These are phyloP conservation scores for Trichoderma cornu-damae DNA, from an alignment of 2,329 filamentous ascomycete genomes.

Conservation along the genomic window DNA sequence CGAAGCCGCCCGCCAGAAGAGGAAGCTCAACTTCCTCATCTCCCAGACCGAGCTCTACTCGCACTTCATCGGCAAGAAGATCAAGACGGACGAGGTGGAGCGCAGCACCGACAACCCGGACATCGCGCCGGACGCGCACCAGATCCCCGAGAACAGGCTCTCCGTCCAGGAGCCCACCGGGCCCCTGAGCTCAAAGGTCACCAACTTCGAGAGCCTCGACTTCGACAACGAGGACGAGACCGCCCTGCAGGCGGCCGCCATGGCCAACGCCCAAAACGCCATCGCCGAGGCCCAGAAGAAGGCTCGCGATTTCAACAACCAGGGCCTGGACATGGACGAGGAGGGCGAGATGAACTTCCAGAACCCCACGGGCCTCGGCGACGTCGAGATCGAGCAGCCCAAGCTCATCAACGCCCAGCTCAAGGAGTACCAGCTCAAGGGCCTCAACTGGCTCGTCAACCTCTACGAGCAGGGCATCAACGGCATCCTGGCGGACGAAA, in stretches of 20 bases:
- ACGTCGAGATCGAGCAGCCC: constrained; percentile 89
- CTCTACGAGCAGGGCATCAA: constrained; percentile 99
- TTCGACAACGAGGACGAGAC: constrained; percentile 94
- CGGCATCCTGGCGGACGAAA: constrained; percentile 96
- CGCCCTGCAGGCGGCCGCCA: constrained; percentile 72
- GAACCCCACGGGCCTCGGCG: constrained; percentile 90
- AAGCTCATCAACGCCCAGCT: constrained; percentile 89
- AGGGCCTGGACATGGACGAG: constrained; percentile 66
- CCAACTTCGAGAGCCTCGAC: constrained; percentile 88
- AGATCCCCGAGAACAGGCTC: constrained; percentile 38
- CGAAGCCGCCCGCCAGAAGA: constrained; percentile 93
- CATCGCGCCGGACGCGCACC: constrained; percentile 50
- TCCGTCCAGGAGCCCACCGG: constrained; percentile 51
- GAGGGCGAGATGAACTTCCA: constrained; percentile 99
- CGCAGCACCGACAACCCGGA: constrained; percentile 78
- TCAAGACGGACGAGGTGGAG: constrained; percentile 95
- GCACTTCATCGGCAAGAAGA: constrained; percentile 99
- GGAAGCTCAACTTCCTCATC: constrained; percentile 98
- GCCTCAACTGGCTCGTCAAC: constrained; percentile 98
- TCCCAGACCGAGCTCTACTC: constrained; percentile 98
- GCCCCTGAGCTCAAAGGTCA: constrained; percentile 64
- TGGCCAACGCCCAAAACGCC: constrained; percentile 93
- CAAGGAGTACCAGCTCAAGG: constrained; percentile 98
- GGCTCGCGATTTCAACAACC: constrained; percentile 85
- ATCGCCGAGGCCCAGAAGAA: constrained; percentile 92